Conservation (phyloP, 352 stramenopile species). For the Pythium grandisporangium region DNA sequence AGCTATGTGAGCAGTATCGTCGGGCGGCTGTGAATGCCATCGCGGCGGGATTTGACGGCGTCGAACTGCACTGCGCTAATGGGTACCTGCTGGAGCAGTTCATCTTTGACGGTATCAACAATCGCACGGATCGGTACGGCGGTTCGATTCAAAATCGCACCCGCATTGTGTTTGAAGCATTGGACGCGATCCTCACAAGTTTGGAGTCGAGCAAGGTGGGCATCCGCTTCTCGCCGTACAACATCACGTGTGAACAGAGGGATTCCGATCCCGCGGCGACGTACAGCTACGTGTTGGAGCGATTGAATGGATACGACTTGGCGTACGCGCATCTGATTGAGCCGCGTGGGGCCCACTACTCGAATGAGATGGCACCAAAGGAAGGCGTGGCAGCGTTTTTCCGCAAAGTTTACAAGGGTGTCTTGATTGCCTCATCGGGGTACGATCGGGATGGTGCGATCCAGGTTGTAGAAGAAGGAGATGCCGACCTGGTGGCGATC, state of each 20-base stretch:
- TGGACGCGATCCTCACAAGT: too few species aligned
- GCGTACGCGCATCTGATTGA: constrained; percentile 62
- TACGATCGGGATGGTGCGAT: constrained; percentile 40
- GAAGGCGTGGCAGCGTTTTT: constrained; percentile 31
- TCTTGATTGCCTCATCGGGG: constrained; percentile 46
- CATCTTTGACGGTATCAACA: too few species aligned
- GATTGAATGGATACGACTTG: constrained; percentile 47
- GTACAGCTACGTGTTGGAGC: constrained; percentile 40
- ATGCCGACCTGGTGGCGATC: constrained; percentile 54
- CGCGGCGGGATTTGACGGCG: too few species aligned
- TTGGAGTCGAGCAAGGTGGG: too few species aligned
- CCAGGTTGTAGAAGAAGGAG: constrained; percentile 32
- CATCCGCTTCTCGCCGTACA: too few species aligned
- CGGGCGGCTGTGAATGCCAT: too few species aligned
- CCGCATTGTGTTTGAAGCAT: too few species aligned
- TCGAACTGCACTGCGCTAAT: too few species aligned
- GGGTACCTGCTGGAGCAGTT: too few species aligned
- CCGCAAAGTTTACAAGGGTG: constrained; percentile 44
- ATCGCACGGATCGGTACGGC: too few species aligned
- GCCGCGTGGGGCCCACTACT: constrained; percentile 32
- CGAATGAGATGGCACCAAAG: constrained; percentile 6
- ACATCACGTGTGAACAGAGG: constrained; percentile 7
- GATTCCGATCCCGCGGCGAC: constrained; percentile 19
- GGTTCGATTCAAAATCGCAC: too few species aligned
- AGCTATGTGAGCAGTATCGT: too few species aligned